Conservation (phyloP, 2,329 filamentous ascomycete genomes). For the Stagonosporopsis chrysanthemi region DNA sequence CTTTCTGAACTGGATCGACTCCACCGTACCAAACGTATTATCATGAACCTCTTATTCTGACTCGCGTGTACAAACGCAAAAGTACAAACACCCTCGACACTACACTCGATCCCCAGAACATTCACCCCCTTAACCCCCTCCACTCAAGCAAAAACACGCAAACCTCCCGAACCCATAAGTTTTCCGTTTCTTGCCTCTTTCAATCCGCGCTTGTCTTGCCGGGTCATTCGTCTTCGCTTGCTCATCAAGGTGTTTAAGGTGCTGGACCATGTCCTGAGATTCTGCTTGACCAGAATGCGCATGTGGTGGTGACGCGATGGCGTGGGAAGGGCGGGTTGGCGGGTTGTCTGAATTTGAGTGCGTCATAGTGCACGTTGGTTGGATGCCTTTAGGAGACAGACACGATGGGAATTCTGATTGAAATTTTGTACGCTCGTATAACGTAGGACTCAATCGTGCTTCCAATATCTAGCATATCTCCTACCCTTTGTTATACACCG, state of each 20-base stretch:
- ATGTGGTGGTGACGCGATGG: neutral
- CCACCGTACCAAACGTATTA: neutral
- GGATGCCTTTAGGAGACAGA: neutral
- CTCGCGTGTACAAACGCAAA: too few relatives aligned
- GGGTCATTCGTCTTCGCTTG: neutral
- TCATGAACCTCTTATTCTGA: neutral
- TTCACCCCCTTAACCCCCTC: neutral
- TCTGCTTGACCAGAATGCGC: too few relatives aligned
- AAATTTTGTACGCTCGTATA: neutral
- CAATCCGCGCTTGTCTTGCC: slow-evolving; percentile 1
- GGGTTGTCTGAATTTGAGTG: neutral
- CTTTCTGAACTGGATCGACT: neutral
- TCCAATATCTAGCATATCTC: neutral
- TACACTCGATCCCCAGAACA: neutral
- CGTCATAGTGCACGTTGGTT: neutral
- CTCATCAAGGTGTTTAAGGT: slow-evolving; percentile 2
- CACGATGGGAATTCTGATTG: neutral
- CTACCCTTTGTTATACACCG: neutral
- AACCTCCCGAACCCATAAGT: slow-evolving; percentile 2
- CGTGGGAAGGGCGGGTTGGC: neutral
- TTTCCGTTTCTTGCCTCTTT: neutral
- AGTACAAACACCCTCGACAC: neutral
- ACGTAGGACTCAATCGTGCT: neutral
- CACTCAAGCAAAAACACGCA: neutral
- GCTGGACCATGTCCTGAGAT: neutral